Percentiles rank a stretch among this genome's conserved stretches.
Conservation (phyloP, 176 grass and related monocot genomes). For the Hyparrhenia diplandra region DNA sequence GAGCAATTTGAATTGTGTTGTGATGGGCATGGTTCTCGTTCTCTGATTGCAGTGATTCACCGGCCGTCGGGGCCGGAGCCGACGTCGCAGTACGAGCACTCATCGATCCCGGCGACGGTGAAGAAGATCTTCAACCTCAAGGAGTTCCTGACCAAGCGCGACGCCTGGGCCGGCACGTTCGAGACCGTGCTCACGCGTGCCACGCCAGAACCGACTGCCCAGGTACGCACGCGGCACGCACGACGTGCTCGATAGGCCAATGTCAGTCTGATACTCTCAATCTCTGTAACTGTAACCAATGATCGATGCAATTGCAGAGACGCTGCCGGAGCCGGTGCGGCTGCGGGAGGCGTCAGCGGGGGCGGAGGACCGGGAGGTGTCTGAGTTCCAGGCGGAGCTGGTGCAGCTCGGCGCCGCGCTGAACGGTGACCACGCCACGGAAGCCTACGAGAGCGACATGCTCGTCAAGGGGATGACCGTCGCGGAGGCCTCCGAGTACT, state of each 20-base stretch:
- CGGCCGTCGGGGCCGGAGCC: conserved; percentile 38
- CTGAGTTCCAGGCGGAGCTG: conserved; percentile 73
- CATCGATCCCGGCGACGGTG: conserved; percentile 75
- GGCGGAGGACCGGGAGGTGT: conserved; percentile 32
- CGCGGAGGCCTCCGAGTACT: conserved; percentile 38
- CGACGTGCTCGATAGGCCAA: too few relatives aligned
- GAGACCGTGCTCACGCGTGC: conserved; percentile 46
- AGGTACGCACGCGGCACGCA: too few relatives aligned
- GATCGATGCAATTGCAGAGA: too few relatives aligned
- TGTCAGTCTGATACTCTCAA: too few relatives aligned
- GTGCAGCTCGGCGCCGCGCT: conserved; percentile 66
- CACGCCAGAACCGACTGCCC: conserved; percentile 53
- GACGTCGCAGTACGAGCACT: conserved; percentile 75
- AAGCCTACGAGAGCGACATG: conserved; percentile 20
- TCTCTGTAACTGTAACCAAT: too few relatives aligned
- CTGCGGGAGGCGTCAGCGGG: conserved; percentile 32
- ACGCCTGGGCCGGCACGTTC: conserved; percentile 77
- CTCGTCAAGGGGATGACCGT: conserved; percentile 60
- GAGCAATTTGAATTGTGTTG: too few relatives aligned
- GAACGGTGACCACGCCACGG: conserved; percentile 58
- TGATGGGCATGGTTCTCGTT: too few relatives aligned
- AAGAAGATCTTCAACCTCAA: conserved; percentile 69
- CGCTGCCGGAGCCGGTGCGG: conserved; percentile 53
- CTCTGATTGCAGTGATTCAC: conserved; percentile 56
- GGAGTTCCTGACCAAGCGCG: conserved; percentile 57